Base-by-base conservation (phyloP, 805 yeast species). In the Teunomyces stri region DNA sequence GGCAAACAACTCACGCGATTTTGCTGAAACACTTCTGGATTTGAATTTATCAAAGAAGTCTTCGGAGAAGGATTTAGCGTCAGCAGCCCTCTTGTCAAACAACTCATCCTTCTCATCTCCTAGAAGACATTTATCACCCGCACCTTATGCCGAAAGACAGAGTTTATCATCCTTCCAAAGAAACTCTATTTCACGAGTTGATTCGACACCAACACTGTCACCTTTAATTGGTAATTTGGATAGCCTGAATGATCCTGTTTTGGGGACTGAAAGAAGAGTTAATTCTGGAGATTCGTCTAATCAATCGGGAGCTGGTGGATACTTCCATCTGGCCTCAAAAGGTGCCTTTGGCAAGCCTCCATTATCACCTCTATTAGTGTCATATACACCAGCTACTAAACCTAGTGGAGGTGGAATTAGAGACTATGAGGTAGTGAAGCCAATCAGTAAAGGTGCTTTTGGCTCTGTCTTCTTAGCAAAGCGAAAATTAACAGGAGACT, bases 361-460 rank as follows among this genome's bases (percentile, higher is more conserved):
- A 4, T 62, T 88, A 28, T 89, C 96, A 0, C 97, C 97, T 0
- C 67, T 90, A 16, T 65, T 90, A 38, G 80, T 88, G 1, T 84
- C 92, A 1, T 78, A 82, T 9, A 76, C 85, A 1, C 76, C 83
- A 4, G 50, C 76, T 0, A 66, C 69, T 29, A 80, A 81, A 50
- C 76, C 87, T 0, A 56, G 70, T 0, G 68, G 75, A 3, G 94
- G 95, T 0, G 83, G 89, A 2, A 89, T 92, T 27, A 80, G 78
- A 49, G 98, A 95, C 63, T 94, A 90, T 65, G 96, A 89, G 57
- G 80, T 94, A 27, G 72, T 94, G 47, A 89, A 90, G 62, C 97
- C 99, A 0, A 89, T 94, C 44, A 89, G 96, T 59, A 88, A 89
- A 60, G 99, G 99, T 36, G 99, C 99, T 0, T 94, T 91, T 74